Base-by-base conservation (phyloP, 2,329 filamentous ascomycete species). In the Ophiosphaerella korrae region DNA sequence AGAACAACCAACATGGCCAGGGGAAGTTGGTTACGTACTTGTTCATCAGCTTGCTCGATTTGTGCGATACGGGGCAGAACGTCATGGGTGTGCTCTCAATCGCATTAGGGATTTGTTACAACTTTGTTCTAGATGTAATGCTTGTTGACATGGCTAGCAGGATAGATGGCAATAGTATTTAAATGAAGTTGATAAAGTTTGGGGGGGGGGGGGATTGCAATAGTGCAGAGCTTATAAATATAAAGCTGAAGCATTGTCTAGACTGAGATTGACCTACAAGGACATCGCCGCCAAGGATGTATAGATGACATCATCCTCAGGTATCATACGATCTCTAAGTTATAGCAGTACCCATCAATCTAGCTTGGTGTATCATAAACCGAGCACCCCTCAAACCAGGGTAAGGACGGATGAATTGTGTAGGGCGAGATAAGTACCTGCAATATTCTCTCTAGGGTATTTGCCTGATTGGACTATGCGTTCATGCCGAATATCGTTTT, bases 1-100 rank as follows among this genome's bases (percentile, higher is more conserved):
- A 67, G 58, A 68, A 58, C 0, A 71, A 66, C 11, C 73, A 53
- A 1, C 64, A 57, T 0, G 72, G 54, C 12, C 59, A 56, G 18
- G 58, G 82, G 53, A 53, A 77, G 64, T 14, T 80, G 77, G 55
- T 81, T 76, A 9, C 82, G 77, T 33, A 85, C 12, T 69, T 72
- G 2, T 60, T 67, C 6, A 74, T 60, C 0, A 72, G 57, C 21
- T 65, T 63, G 37, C 57, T 59, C 0, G 48, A 50, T 42, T 58
- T 58, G 12, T 46, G 52, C 1, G 45, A 43, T 1, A 26, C 51
- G 1, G 63, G 64, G 1, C 64, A 34, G 31, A 64, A 66, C 1
- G 62, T 57, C 61, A 68, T 61, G 2, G 63, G 53, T 3, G 50
- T 53, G 8, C 59, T 61, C 26, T 63, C 61, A 1, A 66, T 52